Conservation (phyloP, 78 protist species). For the Reticulomyxa filosa region DNA sequence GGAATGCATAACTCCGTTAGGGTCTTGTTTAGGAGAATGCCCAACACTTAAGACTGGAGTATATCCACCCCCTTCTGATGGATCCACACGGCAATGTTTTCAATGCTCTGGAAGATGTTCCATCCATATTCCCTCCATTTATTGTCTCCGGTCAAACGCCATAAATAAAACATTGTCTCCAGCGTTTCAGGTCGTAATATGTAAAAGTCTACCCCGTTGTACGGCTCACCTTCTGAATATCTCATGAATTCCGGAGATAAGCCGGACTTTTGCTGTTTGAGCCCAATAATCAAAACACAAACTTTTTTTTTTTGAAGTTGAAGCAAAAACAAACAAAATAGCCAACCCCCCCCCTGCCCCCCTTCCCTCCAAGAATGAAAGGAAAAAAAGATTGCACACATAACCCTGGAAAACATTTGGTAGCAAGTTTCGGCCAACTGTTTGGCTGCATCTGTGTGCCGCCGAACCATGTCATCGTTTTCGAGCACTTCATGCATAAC, state of each 20-base stretch:
- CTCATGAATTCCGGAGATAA: slow-evolving; percentile 36
- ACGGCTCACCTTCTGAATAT: neutral
- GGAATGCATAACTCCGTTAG: slow-evolving; percentile 54
- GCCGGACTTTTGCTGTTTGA: slow-evolving; percentile 16
- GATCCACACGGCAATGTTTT: no score
- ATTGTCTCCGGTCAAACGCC: slow-evolving; percentile 42
- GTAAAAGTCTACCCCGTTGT: slow-evolving; percentile 14
- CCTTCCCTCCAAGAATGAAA: neutral
- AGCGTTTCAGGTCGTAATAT: slow-evolving; percentile 63
- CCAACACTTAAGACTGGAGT: no score
- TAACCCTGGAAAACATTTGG: neutral
- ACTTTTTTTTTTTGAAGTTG: slow-evolving; percentile 14
- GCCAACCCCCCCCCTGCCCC: neutral
- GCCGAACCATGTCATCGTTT: neutral
- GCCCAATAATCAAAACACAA: slow-evolving; percentile 17
- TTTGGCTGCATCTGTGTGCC: slow-evolving; percentile 1
- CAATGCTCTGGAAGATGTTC: no score
- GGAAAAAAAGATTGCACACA: neutral
- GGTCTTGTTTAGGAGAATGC: no score
- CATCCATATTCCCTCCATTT: no score
- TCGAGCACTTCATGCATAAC: slow-evolving; percentile 6
- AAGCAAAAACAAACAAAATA: neutral
- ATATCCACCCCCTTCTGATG: no score
- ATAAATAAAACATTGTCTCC: slow-evolving; percentile 40
- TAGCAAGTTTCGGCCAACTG: slow-evolving; percentile 25